phyloP scores from a whole-genome alignment of 225 moss, liverwort and hornwort species.

The Sphagnum contortum region DNA sequence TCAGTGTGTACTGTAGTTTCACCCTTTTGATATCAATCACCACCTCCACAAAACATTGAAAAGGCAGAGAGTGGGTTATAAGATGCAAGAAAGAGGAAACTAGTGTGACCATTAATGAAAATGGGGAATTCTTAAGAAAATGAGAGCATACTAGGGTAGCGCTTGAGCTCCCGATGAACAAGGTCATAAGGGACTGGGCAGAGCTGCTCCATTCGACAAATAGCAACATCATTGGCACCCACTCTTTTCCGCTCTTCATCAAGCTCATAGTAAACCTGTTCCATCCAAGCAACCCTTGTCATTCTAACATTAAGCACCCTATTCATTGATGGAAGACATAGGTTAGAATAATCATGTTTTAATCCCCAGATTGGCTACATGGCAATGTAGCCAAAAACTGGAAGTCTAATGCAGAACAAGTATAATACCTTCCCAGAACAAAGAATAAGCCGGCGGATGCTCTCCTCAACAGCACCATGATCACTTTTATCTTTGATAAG shows the following conservation, averaged over 20 bases:
- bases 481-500: slow-evolving; percentile 84
- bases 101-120: not conserved
- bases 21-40: no score
- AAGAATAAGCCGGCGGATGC: slow-evolving; percentile 67
- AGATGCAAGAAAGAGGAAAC: no score
- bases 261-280: slow-evolving; percentile 90
- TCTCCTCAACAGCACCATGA: slow-evolving; percentile 56
- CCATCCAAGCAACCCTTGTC: not conserved
- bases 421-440: slow-evolving; percentile 86
- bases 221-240: slow-evolving; percentile 62
- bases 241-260: slow-evolving; percentile 82
- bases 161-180: slow-evolving; percentile 67
- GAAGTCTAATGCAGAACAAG: not conserved
- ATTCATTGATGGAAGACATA: no score
- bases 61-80: no score
- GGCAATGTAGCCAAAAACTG: no score
- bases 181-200: slow-evolving; percentile 97
- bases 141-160: slow-evolving; percentile 75
- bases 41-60: no score
- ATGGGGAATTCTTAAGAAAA: not conserved
- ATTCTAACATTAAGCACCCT: not conserved
- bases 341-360: no score
- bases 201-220: slow-evolving; percentile 92
- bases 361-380: no score
- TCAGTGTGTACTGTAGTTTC: no score